These are phyloP conservation scores for Candida takata DNA, from an alignment of 805 yeast genomes.

Conservation along the genomic window DNA sequence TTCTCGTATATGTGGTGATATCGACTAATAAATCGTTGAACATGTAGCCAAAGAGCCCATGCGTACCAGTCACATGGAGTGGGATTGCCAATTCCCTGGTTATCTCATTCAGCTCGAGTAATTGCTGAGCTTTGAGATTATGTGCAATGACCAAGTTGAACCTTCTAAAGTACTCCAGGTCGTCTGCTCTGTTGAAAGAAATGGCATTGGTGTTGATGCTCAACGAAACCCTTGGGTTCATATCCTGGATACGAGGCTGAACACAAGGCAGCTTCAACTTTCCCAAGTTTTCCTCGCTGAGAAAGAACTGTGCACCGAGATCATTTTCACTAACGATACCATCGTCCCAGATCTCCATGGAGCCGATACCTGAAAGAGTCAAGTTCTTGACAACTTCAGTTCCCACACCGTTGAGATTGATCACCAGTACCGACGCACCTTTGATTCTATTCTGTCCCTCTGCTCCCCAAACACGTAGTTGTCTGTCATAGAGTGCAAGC, in stretches of 20 bases:
- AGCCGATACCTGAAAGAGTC: slow-evolving; percentile 82
- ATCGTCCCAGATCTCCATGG: slow-evolving; percentile 62
- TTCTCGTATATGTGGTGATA: slow-evolving; percentile 45
- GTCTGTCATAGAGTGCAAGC: slow-evolving; percentile 88
- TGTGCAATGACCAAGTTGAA: slow-evolving; percentile 76
- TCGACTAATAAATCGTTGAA: slow-evolving; percentile 73
- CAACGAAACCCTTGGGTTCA: slow-evolving; percentile 74
- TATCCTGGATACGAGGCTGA: slow-evolving; percentile 49
- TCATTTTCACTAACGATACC: slow-evolving; percentile 51
- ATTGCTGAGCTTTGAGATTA: slow-evolving; percentile 40
- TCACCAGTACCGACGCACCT: slow-evolving; percentile 59
- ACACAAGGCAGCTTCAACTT: slow-evolving; percentile 47
- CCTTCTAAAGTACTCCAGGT: slow-evolving; percentile 35
- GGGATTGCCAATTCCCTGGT: slow-evolving; percentile 56
- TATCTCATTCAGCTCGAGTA: slow-evolving; percentile 42
- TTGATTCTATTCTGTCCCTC: slow-evolving; percentile 80
- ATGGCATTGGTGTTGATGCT: slow-evolving; percentile 31
- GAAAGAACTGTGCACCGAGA: slow-evolving; percentile 67
- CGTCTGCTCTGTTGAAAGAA: slow-evolving; percentile 13
- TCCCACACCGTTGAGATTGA: slow-evolving; percentile 73
- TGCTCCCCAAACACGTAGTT: slow-evolving; percentile 92
- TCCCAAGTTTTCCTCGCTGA: slow-evolving; percentile 52
- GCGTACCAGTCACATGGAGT: slow-evolving; percentile 57
- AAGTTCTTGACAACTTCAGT: slow-evolving; percentile 79
- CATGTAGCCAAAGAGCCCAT: slow-evolving; percentile 79